Base-by-base conservation (phyloP, 2,329 filamentous ascomycete genomes). In the Myriosclerotinia curreyana region DNA sequence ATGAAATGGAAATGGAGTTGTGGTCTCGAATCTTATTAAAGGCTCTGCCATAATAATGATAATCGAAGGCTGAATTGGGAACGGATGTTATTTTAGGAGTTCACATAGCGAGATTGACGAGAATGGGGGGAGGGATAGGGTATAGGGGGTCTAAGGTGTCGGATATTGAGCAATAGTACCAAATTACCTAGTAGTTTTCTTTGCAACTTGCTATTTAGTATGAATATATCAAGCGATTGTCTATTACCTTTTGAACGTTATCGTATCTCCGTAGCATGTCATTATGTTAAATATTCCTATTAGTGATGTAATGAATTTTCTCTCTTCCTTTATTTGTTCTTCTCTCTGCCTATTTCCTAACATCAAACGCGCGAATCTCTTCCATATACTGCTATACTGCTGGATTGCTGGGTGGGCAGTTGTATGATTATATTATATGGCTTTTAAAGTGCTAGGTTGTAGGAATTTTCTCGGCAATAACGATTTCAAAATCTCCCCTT, bases 191-290 rank as follows among this genome's bases (percentile, higher is more conserved):
- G 3, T 14, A n/a, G n/a, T 12, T 55, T 62, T 25, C 25, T 46
- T 38, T 15, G 28, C n/a, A 44, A 20, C 28, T 17, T 55, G 25
- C n/a, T 22, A 51, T 48, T 6, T 46, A n/a, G 50, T 55, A 22
- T 62, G n/a, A 56, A 62, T 62, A 55, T 54, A 25, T 48, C 22
- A 62, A 62, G 25, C 28, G 40, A 48, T 38, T 17, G 7, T 38
- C 50, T 50, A 34, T 48, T 28, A 15, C 38, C 38, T 22, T 48
- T 31, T 44, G 17, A 25, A 28, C 38, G 20, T 14, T 25, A 25
- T 3, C 34, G 1, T n/a, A 50, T 40, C 46, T n/a, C n/a, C n/a
- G n/a, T n/a, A n/a, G n/a, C n/a, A n/a, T n/a, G n/a, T n/a, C n/a
- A n/a, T n/a, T n/a, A n/a, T n/a, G n/a, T n/a, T n/a, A n/a, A n/a